A percentile compares a stretch with the other conserved stretches of the same genome.
phyloP scores from a whole-genome alignment of 345 rosid genomes.

The Fremontodendron californicum region DNA sequence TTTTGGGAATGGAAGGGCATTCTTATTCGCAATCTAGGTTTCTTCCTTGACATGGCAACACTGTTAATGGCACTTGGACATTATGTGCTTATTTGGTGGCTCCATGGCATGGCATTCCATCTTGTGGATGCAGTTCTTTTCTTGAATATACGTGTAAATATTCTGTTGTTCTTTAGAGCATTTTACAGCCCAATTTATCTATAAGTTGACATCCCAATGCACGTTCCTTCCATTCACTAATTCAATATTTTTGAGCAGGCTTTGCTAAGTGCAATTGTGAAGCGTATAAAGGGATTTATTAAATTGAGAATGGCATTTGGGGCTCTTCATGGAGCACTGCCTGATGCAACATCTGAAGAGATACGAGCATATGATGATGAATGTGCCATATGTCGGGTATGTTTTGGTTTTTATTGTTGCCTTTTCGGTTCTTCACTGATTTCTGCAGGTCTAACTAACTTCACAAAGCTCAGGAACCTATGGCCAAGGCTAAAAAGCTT shows the following conservation, averaged over 20 bases:
- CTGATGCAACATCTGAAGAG: slow-evolving; percentile 94
- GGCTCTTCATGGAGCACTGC: slow-evolving; percentile 95
- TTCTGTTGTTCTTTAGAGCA: not conserved
- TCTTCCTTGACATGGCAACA: slow-evolving; percentile 86
- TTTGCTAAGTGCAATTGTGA: slow-evolving; percentile 82
- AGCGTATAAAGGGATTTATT: slow-evolving; percentile 82
- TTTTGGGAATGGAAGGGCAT: slow-evolving; percentile 90
- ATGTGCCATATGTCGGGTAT: slow-evolving; percentile 99
- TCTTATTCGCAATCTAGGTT: slow-evolving; percentile 84
- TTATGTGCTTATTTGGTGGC: slow-evolving; percentile 91
- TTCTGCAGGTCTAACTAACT: slow-evolving; percentile 21
- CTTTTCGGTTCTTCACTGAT: slow-evolving; percentile 14
- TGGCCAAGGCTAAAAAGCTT: slow-evolving; percentile 96
- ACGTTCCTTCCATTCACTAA: slow-evolving; percentile 3
- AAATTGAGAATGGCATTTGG: slow-evolving; percentile 84
- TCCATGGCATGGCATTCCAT: slow-evolving; percentile 95
- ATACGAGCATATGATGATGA: slow-evolving; percentile 86
- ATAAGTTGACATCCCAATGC: slow-evolving; percentile 10
- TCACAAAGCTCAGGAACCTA: slow-evolving; percentile 76
- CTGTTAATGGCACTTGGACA: slow-evolving; percentile 91
- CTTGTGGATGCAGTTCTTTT: slow-evolving; percentile 87
- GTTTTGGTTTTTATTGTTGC: slow-evolving; percentile 17
- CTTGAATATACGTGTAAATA: slow-evolving; percentile 79
- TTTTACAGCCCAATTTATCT: not conserved
- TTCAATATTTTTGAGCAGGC: slow-evolving; percentile 51